Percentiles rank a stretch among this genome's conserved stretches.
phyloP scores from a whole-genome alignment of 768 basidiomycete genomes.

The Russula sp. region DNA sequence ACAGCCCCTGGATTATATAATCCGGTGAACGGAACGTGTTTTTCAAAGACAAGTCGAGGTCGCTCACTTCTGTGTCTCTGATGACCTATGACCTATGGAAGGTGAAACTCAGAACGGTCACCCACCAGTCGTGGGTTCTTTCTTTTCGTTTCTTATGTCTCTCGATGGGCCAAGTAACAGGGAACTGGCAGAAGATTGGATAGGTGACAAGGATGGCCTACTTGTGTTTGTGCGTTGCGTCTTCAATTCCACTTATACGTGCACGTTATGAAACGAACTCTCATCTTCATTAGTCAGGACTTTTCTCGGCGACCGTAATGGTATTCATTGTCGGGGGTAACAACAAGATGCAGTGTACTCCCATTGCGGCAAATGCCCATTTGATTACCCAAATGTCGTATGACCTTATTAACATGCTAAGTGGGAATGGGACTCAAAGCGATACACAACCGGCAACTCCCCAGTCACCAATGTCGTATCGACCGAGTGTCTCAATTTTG shows the following conservation, averaged over 20 bases:
- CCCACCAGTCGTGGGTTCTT: not conserved
- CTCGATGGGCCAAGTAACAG: not conserved
- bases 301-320: not conserved
- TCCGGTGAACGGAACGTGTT: no score
- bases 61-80: no score
- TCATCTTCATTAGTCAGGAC: not conserved
- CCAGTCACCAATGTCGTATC: not conserved
- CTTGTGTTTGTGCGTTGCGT: not conserved
- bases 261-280: not conserved
- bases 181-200: not conserved
- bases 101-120: not conserved
- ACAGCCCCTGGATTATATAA: no score
- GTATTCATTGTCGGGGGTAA: not conserved
- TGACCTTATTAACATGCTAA: not conserved
- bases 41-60: no score
- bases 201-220: not conserved
- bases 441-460: not conserved
- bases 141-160: not conserved
- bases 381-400: not conserved
- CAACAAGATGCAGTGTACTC: not conserved
- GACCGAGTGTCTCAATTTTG: not conserved
- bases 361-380: not conserved
- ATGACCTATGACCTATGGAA: not conserved
- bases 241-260: no score
- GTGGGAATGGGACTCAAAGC: not conserved